Conservation (phyloP, 2,329 filamentous ascomycete genomes). For the Fusarium sp. region DNA sequence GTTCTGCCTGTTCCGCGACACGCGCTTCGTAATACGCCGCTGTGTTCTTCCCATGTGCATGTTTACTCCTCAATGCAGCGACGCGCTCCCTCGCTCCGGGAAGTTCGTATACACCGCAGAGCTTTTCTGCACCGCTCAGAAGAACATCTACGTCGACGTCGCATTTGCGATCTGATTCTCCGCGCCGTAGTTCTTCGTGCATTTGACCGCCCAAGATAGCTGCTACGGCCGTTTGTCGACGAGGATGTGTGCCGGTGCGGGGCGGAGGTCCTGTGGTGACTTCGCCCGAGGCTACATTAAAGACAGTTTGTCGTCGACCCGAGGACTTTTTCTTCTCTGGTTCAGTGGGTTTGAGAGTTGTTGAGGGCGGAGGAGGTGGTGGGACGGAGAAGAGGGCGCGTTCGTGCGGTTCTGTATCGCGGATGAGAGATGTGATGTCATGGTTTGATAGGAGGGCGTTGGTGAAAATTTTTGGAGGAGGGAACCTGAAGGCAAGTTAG, state of each 20-base stretch:
- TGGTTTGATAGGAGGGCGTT: slow-evolving; percentile 88
- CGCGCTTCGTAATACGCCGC: slow-evolving; percentile 82
- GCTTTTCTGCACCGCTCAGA: slow-evolving; percentile 86
- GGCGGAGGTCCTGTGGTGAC: slow-evolving; percentile 66
- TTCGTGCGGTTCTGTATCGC: slow-evolving; percentile 94
- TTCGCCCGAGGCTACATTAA: slow-evolving; percentile 71
- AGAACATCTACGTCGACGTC: slow-evolving; percentile 89
- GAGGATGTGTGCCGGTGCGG: slow-evolving; percentile 60
- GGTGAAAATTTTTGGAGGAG: slow-evolving; percentile 91
- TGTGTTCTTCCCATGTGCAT: slow-evolving; percentile 76
- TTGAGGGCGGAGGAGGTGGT: slow-evolving; percentile 66
- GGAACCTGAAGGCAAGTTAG: slow-evolving; percentile 69
- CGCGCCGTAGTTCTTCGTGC: slow-evolving; percentile 78
- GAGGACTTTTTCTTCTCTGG: slow-evolving; percentile 49
- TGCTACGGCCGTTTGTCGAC: slow-evolving; percentile 84
- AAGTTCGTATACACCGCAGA: slow-evolving; percentile 87
- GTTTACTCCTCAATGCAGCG: slow-evolving; percentile 73
- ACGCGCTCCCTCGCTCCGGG: slow-evolving; percentile 83
- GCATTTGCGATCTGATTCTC: slow-evolving; percentile 61
- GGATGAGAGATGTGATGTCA: slow-evolving; percentile 93
- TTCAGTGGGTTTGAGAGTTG: slow-evolving; percentile 48
- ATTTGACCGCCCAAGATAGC: slow-evolving; percentile 89
- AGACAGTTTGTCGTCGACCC: slow-evolving; percentile 69
- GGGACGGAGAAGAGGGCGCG: slow-evolving; percentile 94
- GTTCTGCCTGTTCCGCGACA: slow-evolving; percentile 78